Base-by-base conservation (phyloP, 805 yeast species). In the Ogataea glucozyma region DNA sequence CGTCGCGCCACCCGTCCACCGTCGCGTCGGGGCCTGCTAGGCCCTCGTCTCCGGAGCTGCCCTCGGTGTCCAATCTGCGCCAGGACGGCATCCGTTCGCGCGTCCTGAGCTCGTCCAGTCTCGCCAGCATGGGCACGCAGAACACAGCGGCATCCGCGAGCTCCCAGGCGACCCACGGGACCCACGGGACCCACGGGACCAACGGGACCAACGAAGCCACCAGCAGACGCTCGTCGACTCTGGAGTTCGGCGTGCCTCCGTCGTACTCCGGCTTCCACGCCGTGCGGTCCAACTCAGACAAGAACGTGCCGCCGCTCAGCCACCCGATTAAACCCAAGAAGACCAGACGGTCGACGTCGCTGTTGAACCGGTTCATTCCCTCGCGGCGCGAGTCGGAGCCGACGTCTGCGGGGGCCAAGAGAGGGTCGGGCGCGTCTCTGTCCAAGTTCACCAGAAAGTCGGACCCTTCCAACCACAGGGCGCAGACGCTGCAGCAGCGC, bases 211-310 rank as follows among this genome's bases (percentile, higher is more conserved):
- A 5, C 26, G 21, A 20, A n/a, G 16, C 16, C 31, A 26, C 42
- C 4, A 21, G 40, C 31, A 38, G 46, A 22, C 40, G 43, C n/a
- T 27, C 39, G n/a, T 39, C 47, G 6, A 37, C 36, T 10, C 19
- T 26, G 8, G 43, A 41, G 3, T 19, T 22, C 11, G 49, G 48
- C 12, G 44, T 58, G n/a, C 54, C 65, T 0, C 18, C 38, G 9
- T 41, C 59, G 1, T 61, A 62, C 40, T 52, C 50, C 30, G 69
- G 69, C 2, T 61, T 65, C 50, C 63, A 62, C 30, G 55, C 58
- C 9, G 40, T 52, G 18, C 56, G 47, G 22, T 26, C 39, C 5
- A 39, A 26, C 12, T 13, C 46, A 6, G 49, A 48, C 13, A 36
- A 47, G 32, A 46, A 38, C 14, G 38, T 49, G 3, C 55, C 53